These are phyloP conservation scores for Mortierella sp. DNA, from an alignment of 371 early-diverging fungal genomes.

Conservation along the genomic window DNA sequence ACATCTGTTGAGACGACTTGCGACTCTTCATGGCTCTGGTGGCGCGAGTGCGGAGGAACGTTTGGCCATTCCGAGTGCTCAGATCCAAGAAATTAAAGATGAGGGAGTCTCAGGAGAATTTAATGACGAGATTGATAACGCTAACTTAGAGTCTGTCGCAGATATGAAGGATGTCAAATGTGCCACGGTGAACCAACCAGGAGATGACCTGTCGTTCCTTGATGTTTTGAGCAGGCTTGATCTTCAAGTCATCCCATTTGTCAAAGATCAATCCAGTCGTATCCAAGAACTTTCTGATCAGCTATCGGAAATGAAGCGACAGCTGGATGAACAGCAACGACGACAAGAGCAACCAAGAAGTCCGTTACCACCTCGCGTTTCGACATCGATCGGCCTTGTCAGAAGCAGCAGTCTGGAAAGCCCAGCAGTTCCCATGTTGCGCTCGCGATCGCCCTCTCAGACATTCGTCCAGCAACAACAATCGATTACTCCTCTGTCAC, in stretches of 20 bases:
- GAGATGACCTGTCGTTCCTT: conserved; percentile 20
- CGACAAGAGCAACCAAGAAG: conserved; percentile 21
- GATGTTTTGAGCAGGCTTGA: conserved; percentile 38
- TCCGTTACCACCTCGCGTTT: conserved; percentile 5
- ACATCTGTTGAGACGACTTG: conserved; percentile 29
- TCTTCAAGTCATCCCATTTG: conserved; percentile 38
- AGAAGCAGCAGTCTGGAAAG: conserved; percentile 28
- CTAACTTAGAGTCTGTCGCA: background rate
- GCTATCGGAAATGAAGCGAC: conserved; percentile 39
- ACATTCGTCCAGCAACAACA: conserved; percentile 11
- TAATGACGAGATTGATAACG: background rate
- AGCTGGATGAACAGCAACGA: conserved; percentile 41
- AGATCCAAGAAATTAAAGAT: conserved; percentile 12
- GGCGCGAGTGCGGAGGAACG: background rate
- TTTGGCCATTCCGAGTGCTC: background rate
- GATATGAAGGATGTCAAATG: background rate
- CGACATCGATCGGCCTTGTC: conserved; percentile 4
- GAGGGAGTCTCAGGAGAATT: background rate
- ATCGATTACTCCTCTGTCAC: conserved; percentile 8
- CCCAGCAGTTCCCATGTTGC: conserved; percentile 6
- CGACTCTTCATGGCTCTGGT: conserved; percentile 6
- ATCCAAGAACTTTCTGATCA: conserved; percentile 43
- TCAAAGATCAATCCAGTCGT: conserved; percentile 38
- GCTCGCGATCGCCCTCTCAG: conserved; percentile 22
- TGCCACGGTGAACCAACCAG: conserved; percentile 3